phyloP scores from a whole-genome alignment of 1,139 yeast genomes.

The Saccharomyces hybrid region DNA sequence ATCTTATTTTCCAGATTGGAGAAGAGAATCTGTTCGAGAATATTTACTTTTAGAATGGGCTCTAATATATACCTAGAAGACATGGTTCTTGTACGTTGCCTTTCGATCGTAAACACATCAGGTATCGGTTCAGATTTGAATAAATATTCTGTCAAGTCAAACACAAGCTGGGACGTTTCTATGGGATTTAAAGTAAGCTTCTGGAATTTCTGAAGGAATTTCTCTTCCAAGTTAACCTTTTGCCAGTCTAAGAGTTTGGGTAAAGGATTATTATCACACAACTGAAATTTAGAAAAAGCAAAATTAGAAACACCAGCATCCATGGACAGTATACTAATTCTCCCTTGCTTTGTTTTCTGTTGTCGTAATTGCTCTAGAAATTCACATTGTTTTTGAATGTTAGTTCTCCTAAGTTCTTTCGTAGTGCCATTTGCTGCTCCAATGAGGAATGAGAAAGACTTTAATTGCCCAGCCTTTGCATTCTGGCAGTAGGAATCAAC shows the following conservation, averaged over 20 bases:
- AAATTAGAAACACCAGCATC: slow-evolving; percentile 43
- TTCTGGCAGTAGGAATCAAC: slow-evolving; percentile 22
- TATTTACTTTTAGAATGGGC: slow-evolving; percentile 44
- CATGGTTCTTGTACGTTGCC: slow-evolving; percentile 47
- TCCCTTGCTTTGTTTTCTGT: slow-evolving; percentile 10
- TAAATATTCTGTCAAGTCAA: slow-evolving; percentile 13
- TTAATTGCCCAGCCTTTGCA: slow-evolving; percentile 13
- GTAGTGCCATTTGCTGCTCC: slow-evolving; percentile 21
- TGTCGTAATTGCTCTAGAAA: slow-evolving; percentile 8
- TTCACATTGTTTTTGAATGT: slow-evolving; percentile 13
- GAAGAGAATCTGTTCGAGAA: slow-evolving; percentile 45
- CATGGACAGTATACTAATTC: slow-evolving; percentile 31
- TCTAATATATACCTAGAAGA: slow-evolving; percentile 43
- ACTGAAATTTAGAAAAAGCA: slow-evolving; percentile 29
- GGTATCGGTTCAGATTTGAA: slow-evolving; percentile 21
- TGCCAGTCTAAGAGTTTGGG: slow-evolving; percentile 39
- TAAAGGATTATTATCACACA: slow-evolving; percentile 15
- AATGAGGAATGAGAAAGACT: slow-evolving; percentile 14
- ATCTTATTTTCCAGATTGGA: slow-evolving; percentile 32
- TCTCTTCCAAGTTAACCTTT: slow-evolving; percentile 36
- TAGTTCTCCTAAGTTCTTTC: slow-evolving; percentile 12
- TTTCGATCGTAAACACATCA: slow-evolving; percentile 43
- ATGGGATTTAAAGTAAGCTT: slow-evolving; percentile 13
- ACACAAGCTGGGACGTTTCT: slow-evolving; percentile 18
- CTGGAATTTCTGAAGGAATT: slow-evolving; percentile 21